Evolutionary conservation across 257 asterid species (phyloP), one percentile per base, ranked within the genome.

Genomic region (Verbena officinalis): DNA sequence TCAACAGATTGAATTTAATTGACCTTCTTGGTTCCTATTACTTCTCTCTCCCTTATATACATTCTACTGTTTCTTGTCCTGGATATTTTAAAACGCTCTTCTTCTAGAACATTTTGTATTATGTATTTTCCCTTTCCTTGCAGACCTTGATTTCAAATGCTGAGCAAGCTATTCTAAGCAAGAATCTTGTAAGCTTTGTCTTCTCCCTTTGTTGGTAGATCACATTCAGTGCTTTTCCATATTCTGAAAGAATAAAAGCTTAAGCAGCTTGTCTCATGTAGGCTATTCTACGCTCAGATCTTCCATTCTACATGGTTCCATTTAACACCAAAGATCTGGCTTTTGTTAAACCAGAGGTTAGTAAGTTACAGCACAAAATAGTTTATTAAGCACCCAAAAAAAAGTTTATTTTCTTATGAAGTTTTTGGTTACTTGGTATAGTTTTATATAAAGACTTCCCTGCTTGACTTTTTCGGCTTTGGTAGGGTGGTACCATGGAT

Each of bases 301-400:
- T 93, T 74, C 99, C 99, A 23, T 61, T 72, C 69, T 90, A 93
- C 73, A 90, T 93, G 97, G 97, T 93, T 71, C 99, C 99, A 45
- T 93, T 84, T 74, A 33, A 81, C 34, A 81, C 92, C 40, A 65
- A 73, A 8, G 97, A 90, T 78, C 88, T 93, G 65, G 34, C 55
- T 20, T 93, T 87, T 79, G 73, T 43, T 62, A 86, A 84, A 74
- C 97, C 99, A 55, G 96, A 86, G 95, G 99, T 93, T 54, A 65
- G 89, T 75, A 63, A 68, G 68, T 46, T 48, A 4, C 12, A 50
- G 8, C 38, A 59, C 20, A 48, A 22, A n/a, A n/a, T n/a, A n/a
- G n/a, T n/a, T n/a, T n/a, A n/a, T n/a, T n/a, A n/a, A n/a, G n/a
- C n/a, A n/a, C n/a, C n/a, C n/a, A n/a, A n/a, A n/a, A 51, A 51